Evolutionary conservation across 2,329 filamentous ascomycete species (phyloP).

Genomic region (Xenoacremonium recifei): DNA sequence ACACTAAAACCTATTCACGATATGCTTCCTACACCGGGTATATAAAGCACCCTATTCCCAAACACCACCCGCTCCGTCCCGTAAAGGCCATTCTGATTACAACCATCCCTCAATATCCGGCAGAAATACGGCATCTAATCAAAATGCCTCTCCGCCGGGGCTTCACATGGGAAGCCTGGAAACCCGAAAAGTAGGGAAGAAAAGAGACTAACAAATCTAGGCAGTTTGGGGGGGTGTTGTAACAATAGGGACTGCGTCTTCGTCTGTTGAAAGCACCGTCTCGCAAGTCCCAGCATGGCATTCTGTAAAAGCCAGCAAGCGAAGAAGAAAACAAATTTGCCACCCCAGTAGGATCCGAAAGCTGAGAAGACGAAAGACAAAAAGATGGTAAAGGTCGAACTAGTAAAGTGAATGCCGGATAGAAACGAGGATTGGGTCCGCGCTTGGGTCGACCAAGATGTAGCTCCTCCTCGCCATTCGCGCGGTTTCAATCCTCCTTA

Average conservation of each 20-base stretch:
- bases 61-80: conserved; percentile 24
- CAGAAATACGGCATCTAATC: too few relatives aligned
- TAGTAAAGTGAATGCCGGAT: not conserved
- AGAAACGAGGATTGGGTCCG: not conserved
- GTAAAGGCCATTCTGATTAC: conserved; percentile 18
- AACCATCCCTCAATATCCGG: conserved; percentile 12
- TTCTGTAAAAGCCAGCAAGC: too few relatives aligned
- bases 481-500: conserved; percentile 20
- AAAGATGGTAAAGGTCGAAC: not conserved
- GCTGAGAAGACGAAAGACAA: too few relatives aligned
- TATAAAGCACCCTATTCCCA: conserved; percentile 21
- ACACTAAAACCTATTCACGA: too few relatives aligned
- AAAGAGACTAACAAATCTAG: conserved; percentile 1
- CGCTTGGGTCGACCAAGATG: not conserved
- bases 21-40: conserved; percentile 26
- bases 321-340: too few relatives aligned
- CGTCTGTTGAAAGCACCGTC: too few relatives aligned
- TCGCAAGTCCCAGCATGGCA: too few relatives aligned
- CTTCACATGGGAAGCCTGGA: too few relatives aligned
- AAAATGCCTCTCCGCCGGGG: conserved; percentile 6
- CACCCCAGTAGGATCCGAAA: too few relatives aligned
- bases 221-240: not conserved
- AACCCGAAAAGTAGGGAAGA: conserved; percentile 8
- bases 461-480: not conserved
- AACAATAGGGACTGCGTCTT: conserved; percentile 1